Conservation (phyloP, 805 yeast genomes). For the Candida ovalis region DNA sequence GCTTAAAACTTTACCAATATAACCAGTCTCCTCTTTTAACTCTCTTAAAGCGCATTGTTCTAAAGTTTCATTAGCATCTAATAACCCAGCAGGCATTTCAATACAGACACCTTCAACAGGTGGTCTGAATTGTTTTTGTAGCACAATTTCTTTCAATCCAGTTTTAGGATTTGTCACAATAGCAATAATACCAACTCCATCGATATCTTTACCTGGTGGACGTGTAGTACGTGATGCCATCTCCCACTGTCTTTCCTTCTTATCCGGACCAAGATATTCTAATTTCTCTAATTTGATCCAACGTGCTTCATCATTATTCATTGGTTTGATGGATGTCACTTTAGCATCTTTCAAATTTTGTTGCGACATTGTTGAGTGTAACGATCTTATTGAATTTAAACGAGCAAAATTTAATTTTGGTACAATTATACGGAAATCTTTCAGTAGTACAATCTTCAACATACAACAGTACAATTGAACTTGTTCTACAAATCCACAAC, state of each 20-base stretch:
- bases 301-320: slow-evolving; percentile 44
- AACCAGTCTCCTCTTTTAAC: slow-evolving; percentile 90
- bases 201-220: slow-evolving; percentile 56
- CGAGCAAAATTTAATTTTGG: background rate
- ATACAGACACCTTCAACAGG: slow-evolving; percentile 86
- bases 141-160: slow-evolving; percentile 39
- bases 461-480: background rate
- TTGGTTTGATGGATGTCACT: slow-evolving; percentile 27
- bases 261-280: slow-evolving; percentile 69
- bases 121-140: slow-evolving; percentile 91
- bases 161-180: slow-evolving; percentile 46
- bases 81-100: slow-evolving; percentile 93
- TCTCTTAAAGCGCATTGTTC: slow-evolving; percentile 85
- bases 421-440: background rate
- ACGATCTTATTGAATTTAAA: slow-evolving; percentile 5
- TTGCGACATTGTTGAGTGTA: slow-evolving; percentile 8
- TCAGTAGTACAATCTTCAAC: background rate
- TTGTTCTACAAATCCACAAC: too few relatives aligned
- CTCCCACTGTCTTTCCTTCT: slow-evolving; percentile 79
- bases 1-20: slow-evolving; percentile 55
- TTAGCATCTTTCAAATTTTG: slow-evolving; percentile 28
- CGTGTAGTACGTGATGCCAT: slow-evolving; percentile 81
- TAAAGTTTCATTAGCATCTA: slow-evolving; percentile 78
- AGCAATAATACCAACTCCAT: slow-evolving; percentile 90
- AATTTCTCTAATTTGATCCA: slow-evolving; percentile 69